phyloP scores from a whole-genome alignment of 257 asterid species.

The Solanum phureja region DNA sequence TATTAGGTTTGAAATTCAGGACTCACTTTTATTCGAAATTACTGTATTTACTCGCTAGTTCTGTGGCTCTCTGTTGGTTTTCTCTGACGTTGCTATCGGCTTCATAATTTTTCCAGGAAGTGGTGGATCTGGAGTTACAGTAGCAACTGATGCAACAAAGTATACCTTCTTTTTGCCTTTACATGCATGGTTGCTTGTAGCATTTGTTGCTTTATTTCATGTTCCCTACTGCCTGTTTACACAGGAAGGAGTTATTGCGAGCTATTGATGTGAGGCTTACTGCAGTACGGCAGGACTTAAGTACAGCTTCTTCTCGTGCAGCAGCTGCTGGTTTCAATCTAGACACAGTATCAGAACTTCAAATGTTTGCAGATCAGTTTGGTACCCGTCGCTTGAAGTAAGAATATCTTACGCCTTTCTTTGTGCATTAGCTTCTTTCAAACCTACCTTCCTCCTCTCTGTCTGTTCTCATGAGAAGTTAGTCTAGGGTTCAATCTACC shows the following conservation, averaged over 20 bases:
- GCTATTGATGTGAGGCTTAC: constrained; percentile 87
- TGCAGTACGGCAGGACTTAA: constrained; percentile 70
- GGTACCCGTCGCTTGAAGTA: constrained; percentile 72
- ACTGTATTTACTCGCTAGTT: background rate
- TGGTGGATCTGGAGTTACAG: constrained; percentile 44
- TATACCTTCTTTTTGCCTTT: constrained; percentile 11
- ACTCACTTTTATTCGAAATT: background rate
- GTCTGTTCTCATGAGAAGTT: background rate
- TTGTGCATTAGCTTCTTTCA: background rate
- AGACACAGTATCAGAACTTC: constrained; percentile 70
- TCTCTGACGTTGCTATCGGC: constrained; percentile 3
- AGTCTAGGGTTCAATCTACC: background rate
- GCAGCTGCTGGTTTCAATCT: constrained; percentile 73
- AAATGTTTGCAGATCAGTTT: constrained; percentile 67
- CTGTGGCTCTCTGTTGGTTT: background rate
- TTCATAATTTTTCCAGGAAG: constrained; percentile 43
- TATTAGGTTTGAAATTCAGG: background rate
- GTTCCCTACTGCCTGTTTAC: constrained; percentile 2
- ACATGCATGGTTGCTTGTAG: background rate
- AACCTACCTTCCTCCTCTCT: background rate
- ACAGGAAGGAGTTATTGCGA: constrained; percentile 80
- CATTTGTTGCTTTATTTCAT: background rate
- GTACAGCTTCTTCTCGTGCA: constrained; percentile 62
- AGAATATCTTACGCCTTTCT: constrained; percentile 12
- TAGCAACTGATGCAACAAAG: constrained; percentile 80